Conservation (phyloP, 768 basidiomycete species). For the Tricholoma terreum region DNA sequence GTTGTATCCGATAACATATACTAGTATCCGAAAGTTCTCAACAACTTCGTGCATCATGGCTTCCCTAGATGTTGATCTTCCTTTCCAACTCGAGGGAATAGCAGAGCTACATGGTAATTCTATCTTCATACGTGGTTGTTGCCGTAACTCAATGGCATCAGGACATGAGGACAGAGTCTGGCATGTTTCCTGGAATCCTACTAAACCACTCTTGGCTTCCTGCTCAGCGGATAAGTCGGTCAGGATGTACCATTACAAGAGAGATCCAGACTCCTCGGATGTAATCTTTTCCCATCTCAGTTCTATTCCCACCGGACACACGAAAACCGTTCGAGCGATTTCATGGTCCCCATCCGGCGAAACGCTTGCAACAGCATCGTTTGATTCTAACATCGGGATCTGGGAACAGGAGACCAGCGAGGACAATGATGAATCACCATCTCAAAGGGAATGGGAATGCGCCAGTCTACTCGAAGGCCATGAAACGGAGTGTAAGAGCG, state of each 20-base stretch:
- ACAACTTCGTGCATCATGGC: not conserved
- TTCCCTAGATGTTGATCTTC: constrained; percentile 16
- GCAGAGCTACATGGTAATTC: constrained; percentile 31
- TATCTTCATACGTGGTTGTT: not conserved
- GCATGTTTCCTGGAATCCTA: constrained; percentile 87
- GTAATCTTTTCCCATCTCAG: constrained; percentile 51
- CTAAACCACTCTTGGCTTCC: constrained; percentile 77
- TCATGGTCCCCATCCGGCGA: constrained; percentile 89
- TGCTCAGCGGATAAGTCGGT: constrained; percentile 95
- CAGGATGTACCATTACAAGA: constrained; percentile 71
- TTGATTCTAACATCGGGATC: constrained; percentile 88
- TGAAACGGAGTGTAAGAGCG: constrained; percentile 94
- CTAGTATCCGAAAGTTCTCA: not conserved
- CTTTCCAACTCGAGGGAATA: constrained; percentile 27
- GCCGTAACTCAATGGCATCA: constrained; percentile 14
- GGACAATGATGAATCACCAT: constrained; percentile 31
- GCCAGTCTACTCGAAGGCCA: constrained; percentile 87
- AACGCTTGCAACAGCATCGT: constrained; percentile 88
- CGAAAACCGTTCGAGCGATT: constrained; percentile 80
- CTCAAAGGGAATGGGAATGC: constrained; percentile 79
- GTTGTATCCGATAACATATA: not conserved
- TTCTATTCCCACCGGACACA: constrained; percentile 80
- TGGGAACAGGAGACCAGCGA: constrained; percentile 70
- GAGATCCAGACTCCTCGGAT: constrained; percentile 21
- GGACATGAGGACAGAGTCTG: constrained; percentile 87